Evolutionary conservation across 371 early-diverging fungal genomes (phyloP).

Genomic region (Lichtheimia corymbifera): DNA sequence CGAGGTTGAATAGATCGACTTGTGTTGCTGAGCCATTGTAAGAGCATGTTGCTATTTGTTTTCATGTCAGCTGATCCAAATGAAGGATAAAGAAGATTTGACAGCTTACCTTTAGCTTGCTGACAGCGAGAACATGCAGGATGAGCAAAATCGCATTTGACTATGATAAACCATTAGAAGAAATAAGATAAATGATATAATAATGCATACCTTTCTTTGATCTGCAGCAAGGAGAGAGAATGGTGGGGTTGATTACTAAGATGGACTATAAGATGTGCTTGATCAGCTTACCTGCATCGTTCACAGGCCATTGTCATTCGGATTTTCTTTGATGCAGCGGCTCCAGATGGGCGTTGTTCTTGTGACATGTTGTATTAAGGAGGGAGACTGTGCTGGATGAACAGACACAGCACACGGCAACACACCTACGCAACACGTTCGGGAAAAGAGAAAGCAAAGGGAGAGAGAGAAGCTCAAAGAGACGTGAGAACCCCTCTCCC

Average conservation of each 20-base stretch:
- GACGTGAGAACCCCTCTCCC: too few relatives aligned
- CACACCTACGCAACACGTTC: too few relatives aligned
- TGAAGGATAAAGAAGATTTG: not conserved
- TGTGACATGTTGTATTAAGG: conserved; percentile 7
- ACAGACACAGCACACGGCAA: too few relatives aligned
- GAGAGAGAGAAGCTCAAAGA: too few relatives aligned
- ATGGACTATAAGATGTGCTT: not conserved
- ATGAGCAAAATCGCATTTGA: conserved; percentile 57
- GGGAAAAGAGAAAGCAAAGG: too few relatives aligned
- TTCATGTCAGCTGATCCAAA: conserved; percentile 2
- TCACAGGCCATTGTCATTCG: conserved; percentile 60
- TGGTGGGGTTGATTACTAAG: not conserved
- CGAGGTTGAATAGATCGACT: conserved; percentile 34
- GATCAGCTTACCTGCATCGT: conserved; percentile 42
- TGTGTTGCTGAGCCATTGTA: conserved; percentile 35
- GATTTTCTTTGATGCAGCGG: conserved; percentile 35
- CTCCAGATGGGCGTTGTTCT: conserved; percentile 6
- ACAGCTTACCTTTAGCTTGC: conserved; percentile 41
- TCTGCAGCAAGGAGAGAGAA: not conserved
- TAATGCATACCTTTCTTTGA: conserved; percentile 12
- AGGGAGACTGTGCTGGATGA: too few relatives aligned
- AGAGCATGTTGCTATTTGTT: conserved; percentile 21
- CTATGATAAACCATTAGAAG: conserved; percentile 19
- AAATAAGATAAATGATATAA: not conserved
- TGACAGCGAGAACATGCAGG: conserved; percentile 48